A percentile compares a stretch with the other conserved stretches of the same genome.
phyloP scores from a whole-genome alignment of 1,284 basidiomycete genomes.

The Fistulinella staudtii region DNA sequence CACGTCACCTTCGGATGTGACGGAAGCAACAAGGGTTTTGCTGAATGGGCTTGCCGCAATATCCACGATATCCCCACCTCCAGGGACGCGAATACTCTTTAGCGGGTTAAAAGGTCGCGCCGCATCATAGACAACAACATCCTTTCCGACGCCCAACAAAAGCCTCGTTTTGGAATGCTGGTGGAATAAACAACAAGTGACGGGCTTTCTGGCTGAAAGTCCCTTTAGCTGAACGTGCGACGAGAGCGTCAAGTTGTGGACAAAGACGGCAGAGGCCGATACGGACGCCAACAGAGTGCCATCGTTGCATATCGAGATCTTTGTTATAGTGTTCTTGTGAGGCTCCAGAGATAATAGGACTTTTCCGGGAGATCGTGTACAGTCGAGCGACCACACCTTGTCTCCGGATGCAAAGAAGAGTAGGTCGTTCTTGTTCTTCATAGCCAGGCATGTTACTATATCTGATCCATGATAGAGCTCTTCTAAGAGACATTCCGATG shows the following conservation, averaged over 20 bases:
- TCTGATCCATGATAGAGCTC: constrained; percentile 37
- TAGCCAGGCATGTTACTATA: constrained; percentile 39
- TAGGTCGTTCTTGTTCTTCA: constrained; percentile 41
- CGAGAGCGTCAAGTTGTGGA: constrained; percentile 49
- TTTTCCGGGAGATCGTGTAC: constrained; percentile 42
- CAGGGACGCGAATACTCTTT: constrained; percentile 48
- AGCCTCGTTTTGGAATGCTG: constrained; percentile 54
- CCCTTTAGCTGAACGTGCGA: constrained; percentile 54
- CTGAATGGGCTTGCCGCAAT: constrained; percentile 68
- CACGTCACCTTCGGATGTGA: constrained; percentile 50
- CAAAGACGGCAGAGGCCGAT: constrained; percentile 48
- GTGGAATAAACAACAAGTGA: constrained; percentile 55
- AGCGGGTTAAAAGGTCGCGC: constrained; percentile 51
- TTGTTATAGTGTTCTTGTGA: constrained; percentile 52
- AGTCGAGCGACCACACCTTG: constrained; percentile 62
- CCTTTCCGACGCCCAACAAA: constrained; percentile 49
- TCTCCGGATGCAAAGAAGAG: constrained; percentile 47
- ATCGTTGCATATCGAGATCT: constrained; percentile 57
- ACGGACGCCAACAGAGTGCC: constrained; percentile 53
- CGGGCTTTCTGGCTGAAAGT: constrained; percentile 36
- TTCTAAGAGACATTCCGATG: constrained; percentile 41
- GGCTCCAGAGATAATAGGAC: constrained; percentile 55
- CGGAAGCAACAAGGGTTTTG: constrained; percentile 60
- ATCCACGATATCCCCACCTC: constrained; percentile 44
- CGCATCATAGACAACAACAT: constrained; percentile 60